Percentiles rank a stretch among this genome's conserved stretches.
phyloP scores from a whole-genome alignment of 345 rosid species.

The Euphorbia pulcherrima region DNA sequence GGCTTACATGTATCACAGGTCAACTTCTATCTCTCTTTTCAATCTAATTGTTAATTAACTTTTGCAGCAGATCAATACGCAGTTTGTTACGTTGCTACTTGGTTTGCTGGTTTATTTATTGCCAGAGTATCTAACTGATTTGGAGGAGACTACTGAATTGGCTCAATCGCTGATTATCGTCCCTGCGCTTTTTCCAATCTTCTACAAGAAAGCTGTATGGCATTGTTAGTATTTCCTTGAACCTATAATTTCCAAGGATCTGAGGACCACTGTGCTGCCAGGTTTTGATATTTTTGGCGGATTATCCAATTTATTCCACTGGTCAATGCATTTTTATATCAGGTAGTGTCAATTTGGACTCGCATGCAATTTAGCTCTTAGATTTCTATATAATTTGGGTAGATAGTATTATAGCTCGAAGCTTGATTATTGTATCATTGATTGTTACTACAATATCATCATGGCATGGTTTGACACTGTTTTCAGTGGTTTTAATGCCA shows the following conservation, averaged over 20 bases:
- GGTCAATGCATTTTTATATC: not conserved
- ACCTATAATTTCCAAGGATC: not conserved
- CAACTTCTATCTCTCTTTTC: slow-evolving; percentile 4
- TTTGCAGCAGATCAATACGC: not conserved
- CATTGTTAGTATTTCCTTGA: not conserved
- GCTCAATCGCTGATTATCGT: not conserved
- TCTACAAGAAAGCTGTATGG: slow-evolving; percentile 7
- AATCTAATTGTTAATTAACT: not conserved
- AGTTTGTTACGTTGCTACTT: not conserved
- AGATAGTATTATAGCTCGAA: not conserved
- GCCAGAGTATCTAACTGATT: not conserved
- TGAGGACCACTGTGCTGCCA: not conserved
- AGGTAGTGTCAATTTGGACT: not conserved
- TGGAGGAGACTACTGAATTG: slow-evolving; percentile 10
- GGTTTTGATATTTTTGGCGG: not conserved
- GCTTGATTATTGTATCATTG: not conserved
- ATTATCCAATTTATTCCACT: not conserved
- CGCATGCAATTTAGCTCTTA: not conserved
- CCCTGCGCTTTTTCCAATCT: not conserved
- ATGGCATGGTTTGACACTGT: not conserved
- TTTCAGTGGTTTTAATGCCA: not conserved
- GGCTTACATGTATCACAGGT: slow-evolving; percentile 1
- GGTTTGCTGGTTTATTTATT: not conserved
- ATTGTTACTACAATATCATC: not conserved
- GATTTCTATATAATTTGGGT: not conserved